Percentiles rank a stretch among this genome's conserved stretches.
Conservation (phyloP, 768 basidiomycete genomes). For the Strobilomyces dryophilus region DNA sequence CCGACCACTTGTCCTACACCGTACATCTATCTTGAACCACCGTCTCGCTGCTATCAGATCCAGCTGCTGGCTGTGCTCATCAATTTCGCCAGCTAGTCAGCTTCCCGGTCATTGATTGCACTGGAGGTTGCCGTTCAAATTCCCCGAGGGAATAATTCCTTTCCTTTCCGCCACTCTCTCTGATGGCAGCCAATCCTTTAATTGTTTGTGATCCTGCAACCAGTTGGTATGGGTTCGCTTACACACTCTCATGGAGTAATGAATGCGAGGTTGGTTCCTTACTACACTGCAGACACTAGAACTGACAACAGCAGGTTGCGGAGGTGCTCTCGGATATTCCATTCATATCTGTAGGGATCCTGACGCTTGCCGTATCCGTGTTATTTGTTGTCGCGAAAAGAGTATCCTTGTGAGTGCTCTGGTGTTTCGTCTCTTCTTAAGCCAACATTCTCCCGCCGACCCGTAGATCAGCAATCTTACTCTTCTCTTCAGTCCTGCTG, state of each 20-base stretch:
- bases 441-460: neutral
- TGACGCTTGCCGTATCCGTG: conserved; percentile 56
- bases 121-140: neutral
- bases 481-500: conserved; percentile 55
- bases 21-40: neutral
- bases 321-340: conserved; percentile 62
- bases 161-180: conserved; percentile 11
- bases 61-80: conserved; percentile 2
- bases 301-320: conserved; percentile 41
- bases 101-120: neutral
- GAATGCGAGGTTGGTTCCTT: conserved; percentile 41
- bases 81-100: neutral
- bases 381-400: conserved; percentile 54
- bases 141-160: conserved; percentile 10
- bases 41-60: conserved; percentile 1
- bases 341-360: conserved; percentile 60
- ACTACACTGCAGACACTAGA: neutral
- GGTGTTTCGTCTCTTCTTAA: neutral
- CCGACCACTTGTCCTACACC: conserved; percentile 4
- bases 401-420: conserved; percentile 43
- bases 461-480: conserved; percentile 42
- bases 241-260: conserved; percentile 36
- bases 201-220: conserved; percentile 9
- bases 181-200: conserved; percentile 16
- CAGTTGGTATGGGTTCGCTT: conserved; percentile 22